These are phyloP conservation scores for Ophiostoma novo-ulmi DNA, from an alignment of 2,329 filamentous ascomycete genomes.

Conservation along the genomic window DNA sequence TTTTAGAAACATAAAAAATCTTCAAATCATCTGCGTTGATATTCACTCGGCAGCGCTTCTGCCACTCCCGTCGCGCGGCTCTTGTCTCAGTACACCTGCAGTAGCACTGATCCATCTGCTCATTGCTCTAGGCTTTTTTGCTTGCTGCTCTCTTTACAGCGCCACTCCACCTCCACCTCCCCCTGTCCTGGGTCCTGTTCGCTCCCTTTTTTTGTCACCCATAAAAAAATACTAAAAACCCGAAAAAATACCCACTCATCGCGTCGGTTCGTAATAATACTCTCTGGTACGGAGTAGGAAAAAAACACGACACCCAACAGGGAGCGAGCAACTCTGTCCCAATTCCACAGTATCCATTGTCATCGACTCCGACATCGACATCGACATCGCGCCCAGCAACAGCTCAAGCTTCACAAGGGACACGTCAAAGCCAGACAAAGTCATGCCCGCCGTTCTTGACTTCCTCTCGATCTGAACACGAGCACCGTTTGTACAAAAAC, in stretches of 20 bases:
- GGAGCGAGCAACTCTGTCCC: not conserved
- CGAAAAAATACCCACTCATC: constrained; percentile 14
- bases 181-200: not conserved
- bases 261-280: constrained; percentile 13
- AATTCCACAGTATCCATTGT: not conserved
- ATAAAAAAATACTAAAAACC: constrained; percentile 5
- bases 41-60: not conserved
- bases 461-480: not conserved
- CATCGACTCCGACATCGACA: constrained; percentile 5
- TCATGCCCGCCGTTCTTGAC: not conserved
- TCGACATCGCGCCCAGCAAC: not conserved
- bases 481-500: not conserved
- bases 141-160: not conserved
- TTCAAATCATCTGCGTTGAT: no score
- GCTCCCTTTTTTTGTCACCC: constrained; percentile 8
- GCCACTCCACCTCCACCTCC: not conserved
- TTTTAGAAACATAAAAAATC: not conserved
- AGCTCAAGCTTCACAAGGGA: not conserved
- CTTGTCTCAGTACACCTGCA: constrained; percentile 4
- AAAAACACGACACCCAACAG: constrained; percentile 15
- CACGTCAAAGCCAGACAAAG: not conserved
- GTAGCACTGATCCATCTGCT: not conserved
- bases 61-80: not conserved
- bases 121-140: no score
- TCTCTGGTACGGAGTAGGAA: not conserved